Evolutionary conservation across 371 early-diverging fungal species (phyloP), one percentile per base, ranked within the genome.

Genomic region (Rhizopus sp.): DNA sequence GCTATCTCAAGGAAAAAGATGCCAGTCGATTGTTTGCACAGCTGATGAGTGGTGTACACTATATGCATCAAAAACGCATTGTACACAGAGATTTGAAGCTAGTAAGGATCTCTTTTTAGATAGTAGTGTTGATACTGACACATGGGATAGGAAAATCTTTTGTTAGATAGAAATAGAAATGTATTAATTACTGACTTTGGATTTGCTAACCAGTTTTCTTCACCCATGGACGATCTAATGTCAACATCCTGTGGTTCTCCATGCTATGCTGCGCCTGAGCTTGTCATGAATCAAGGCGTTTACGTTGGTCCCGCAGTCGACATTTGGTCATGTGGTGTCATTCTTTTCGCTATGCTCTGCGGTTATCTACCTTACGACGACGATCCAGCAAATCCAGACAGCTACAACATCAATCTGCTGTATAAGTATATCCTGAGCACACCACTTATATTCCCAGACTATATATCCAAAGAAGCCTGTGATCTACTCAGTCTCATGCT

Each of bases 181-280:
- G 90, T 99, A 31, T 90, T 96, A 60, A 93, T 99, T 62, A 98
- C 97, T 4, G 99, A 99, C 68, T 99, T 99, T 87, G 99, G 99
- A 4, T 97, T 99, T 70, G 97, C 98, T 12, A 99, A 99, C 72
- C 90, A 94, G 69, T 94, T 93, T 57, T 73, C 85, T 45, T 83
- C 80, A 34, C 66, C 84, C 10, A 64, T 76, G 41, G 85, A 83
- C 55, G 91, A 92, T 60, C 77, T 97, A 48, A 88, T 97, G 88
- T 80, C 89, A 7, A 96, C 98, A 4, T 91, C 91, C 7, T 98
- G 99, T 71, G 99, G 99, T 7, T 93, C 94, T 29, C 99, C 99
- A 5, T 97, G 97, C 75, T 99, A 98, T 73, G 98, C 99, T 3
- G 96, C 99, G 3, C 99, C 99, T 1, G 99, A 99, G 72, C 82